Conservation (phyloP, 805 yeast genomes). For the Candida montana region DNA sequence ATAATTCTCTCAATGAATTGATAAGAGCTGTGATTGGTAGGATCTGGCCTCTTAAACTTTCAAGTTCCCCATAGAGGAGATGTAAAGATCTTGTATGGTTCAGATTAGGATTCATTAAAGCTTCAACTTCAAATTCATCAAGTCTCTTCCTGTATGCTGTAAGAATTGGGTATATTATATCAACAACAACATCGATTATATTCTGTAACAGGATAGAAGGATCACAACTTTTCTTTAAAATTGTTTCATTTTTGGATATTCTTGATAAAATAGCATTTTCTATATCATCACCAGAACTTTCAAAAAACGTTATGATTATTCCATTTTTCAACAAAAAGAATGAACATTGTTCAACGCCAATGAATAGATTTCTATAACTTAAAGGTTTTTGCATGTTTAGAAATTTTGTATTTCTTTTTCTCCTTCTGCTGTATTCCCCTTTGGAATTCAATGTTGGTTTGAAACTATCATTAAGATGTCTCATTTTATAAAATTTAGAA, state of each 20-base stretch:
- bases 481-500: slow-evolving; percentile 23
- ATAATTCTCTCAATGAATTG: slow-evolving; percentile 39
- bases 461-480: slow-evolving; percentile 30
- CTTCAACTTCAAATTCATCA: slow-evolving; percentile 46
- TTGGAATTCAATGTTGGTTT: slow-evolving; percentile 18
- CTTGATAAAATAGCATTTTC: slow-evolving; percentile 47
- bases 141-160: slow-evolving; percentile 45
- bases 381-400: slow-evolving; percentile 42
- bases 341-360: slow-evolving; percentile 54
- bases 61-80: slow-evolving; percentile 47
- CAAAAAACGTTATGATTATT: slow-evolving; percentile 52
- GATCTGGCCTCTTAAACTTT: slow-evolving; percentile 41
- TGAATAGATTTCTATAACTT: slow-evolving; percentile 35
- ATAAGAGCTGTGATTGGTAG: slow-evolving; percentile 43
- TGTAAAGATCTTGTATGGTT: slow-evolving; percentile 48
- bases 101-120: slow-evolving; percentile 43
- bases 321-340: slow-evolving; percentile 40
- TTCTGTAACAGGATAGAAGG: slow-evolving; percentile 49
- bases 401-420: slow-evolving; percentile 14
- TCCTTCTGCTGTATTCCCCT: slow-evolving; percentile 8
- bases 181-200: slow-evolving; percentile 49
- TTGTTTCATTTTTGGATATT: slow-evolving; percentile 39
- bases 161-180: slow-evolving; percentile 46
- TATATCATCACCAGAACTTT: slow-evolving; percentile 48
- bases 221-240: slow-evolving; percentile 46